phyloP scores from a whole-genome alignment of 176 grass and related monocot genomes.

The Lolium multiflorum region DNA sequence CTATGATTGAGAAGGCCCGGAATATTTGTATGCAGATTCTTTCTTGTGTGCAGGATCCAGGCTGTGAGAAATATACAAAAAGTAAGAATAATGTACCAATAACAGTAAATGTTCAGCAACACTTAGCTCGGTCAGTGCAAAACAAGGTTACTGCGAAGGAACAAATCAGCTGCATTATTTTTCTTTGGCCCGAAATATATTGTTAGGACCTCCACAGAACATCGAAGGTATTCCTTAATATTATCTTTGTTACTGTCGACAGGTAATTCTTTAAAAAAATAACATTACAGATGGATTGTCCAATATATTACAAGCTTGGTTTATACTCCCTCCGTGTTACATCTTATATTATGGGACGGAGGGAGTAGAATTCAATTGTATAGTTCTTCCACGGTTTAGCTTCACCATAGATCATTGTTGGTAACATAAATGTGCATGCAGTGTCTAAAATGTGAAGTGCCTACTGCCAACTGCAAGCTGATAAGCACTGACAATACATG shows the following conservation, averaged over 20 bases:
- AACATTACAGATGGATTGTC: background rate
- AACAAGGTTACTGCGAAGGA: background rate
- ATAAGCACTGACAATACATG: constrained; percentile 9
- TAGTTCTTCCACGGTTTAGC: background rate
- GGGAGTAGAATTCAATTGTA: background rate
- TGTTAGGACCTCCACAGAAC: background rate
- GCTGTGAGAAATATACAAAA: constrained; percentile 49
- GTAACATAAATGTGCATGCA: background rate
- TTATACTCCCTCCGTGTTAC: background rate
- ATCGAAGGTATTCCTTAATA: background rate
- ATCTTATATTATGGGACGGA: too few relatives aligned
- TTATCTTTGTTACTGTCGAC: background rate
- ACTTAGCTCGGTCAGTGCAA: constrained; percentile 24
- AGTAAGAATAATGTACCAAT: background rate
- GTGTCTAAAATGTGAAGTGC: background rate
- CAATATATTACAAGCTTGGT: constrained; percentile 1
- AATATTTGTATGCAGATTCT: constrained; percentile 91
- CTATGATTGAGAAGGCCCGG: constrained; percentile 70
- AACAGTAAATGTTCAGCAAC: background rate
- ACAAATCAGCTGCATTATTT: constrained; percentile 11
- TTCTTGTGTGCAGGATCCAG: constrained; percentile 97
- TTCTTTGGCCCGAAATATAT: background rate
- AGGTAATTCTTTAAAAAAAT: background rate
- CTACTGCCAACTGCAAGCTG: background rate
- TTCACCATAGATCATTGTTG: background rate